These are phyloP conservation scores for Actinomortierella ambigua DNA, from an alignment of 371 early-diverging fungal species.

Conservation along the genomic window DNA sequence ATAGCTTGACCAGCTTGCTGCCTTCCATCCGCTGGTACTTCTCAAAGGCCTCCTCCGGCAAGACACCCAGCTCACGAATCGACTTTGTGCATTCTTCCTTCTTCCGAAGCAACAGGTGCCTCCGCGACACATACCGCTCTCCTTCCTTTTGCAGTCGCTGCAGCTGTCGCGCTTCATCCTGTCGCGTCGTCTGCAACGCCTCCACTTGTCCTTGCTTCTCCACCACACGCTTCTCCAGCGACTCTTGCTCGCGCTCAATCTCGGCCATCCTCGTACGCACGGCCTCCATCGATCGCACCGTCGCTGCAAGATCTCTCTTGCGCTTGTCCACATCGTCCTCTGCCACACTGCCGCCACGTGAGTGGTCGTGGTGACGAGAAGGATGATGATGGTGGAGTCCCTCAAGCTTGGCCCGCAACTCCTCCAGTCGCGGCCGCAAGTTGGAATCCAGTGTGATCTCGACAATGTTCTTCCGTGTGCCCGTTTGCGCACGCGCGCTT, in stretches of 20 bases:
- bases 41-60: conserved; percentile 94
- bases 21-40: conserved; percentile 59
- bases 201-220: conserved; percentile 55
- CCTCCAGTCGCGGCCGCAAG: conserved; percentile 63
- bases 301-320: conserved; percentile 45
- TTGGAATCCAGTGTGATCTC: conserved; percentile 73
- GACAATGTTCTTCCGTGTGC: conserved; percentile 68
- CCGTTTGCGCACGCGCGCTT: conserved; percentile 14
- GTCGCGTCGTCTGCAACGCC: conserved; percentile 56
- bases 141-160: conserved; percentile 66
- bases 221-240: conserved; percentile 27
- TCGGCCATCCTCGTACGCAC: conserved; percentile 23
- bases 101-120: conserved; percentile 76
- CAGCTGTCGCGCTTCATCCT: conserved; percentile 46
- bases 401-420: conserved; percentile 60
- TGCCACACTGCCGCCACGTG: conserved; percentile 41
- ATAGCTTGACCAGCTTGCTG: conserved; percentile 67
- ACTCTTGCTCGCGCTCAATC: conserved; percentile 50
- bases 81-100: conserved; percentile 87
- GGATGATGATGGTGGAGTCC: conserved; percentile 45
- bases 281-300: conserved; percentile 17
- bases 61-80: conserved; percentile 93
- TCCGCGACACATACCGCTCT: conserved; percentile 79
- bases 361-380: too few relatives aligned
- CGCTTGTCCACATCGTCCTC: conserved; percentile 62